Conservation (phyloP, 1,284 basidiomycete species). For the Apiotrichum akiyoshidainum region DNA sequence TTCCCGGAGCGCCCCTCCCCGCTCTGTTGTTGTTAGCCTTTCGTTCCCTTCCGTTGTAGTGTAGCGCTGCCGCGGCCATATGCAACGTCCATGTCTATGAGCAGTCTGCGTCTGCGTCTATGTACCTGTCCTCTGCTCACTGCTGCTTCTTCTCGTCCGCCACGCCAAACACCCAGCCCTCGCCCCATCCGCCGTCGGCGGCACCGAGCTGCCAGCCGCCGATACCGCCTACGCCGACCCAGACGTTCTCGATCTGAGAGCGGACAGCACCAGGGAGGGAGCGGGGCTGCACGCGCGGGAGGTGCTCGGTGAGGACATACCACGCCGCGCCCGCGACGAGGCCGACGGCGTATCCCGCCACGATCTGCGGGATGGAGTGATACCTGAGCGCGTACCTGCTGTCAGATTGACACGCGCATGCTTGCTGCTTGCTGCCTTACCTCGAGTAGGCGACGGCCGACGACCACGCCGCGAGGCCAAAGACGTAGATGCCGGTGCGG, state of each 20-base stretch:
- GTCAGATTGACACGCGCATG: too few relatives aligned
- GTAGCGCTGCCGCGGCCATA: neutral
- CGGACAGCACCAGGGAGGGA: slow-evolving; percentile 27
- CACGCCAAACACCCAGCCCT: slow-evolving; percentile 29
- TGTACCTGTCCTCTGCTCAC: slow-evolving; percentile 4
- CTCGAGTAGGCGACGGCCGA: slow-evolving; percentile 45
- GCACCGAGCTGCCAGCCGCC: slow-evolving; percentile 42
- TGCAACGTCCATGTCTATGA: slow-evolving; percentile 7
- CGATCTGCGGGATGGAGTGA: slow-evolving; percentile 42
- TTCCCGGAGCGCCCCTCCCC: neutral
- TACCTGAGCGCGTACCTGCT: slow-evolving; percentile 44
- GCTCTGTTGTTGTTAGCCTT: slow-evolving; percentile 1
- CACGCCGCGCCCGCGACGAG: slow-evolving; percentile 28
- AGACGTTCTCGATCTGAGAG: slow-evolving; percentile 25
- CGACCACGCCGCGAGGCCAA: slow-evolving; percentile 44
- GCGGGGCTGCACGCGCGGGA: slow-evolving; percentile 29
- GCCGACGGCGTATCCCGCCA: slow-evolving; percentile 39
- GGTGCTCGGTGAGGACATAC: slow-evolving; percentile 37
- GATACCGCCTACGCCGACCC: slow-evolving; percentile 40
- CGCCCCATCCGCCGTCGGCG: slow-evolving; percentile 41
- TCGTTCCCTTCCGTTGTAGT: slow-evolving; percentile 2
- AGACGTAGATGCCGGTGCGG: slow-evolving; percentile 30
- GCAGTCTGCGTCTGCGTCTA: neutral
- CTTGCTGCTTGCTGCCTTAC: too few relatives aligned
- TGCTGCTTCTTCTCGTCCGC: slow-evolving; percentile 2